Conservation (phyloP, 179 eudicot genomes). For the Actinidia polygama region DNA sequence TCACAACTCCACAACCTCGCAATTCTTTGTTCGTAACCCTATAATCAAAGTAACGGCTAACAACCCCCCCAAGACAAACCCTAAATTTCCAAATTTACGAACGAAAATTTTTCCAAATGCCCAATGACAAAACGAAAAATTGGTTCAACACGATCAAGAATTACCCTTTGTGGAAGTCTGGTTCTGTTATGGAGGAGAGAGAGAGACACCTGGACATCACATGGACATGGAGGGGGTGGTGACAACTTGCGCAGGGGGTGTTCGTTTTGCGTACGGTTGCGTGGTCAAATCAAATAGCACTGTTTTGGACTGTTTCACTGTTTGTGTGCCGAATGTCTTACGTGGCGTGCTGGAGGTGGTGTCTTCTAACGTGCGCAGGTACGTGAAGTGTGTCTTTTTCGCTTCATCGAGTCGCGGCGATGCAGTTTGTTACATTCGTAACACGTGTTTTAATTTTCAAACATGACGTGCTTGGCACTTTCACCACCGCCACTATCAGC, state of each 20-base stretch:
- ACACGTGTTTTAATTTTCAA: slow-evolving; percentile 6
- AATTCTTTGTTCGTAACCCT: neutral
- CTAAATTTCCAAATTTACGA: slow-evolving; percentile 3
- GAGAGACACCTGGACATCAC: neutral
- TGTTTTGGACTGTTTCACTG: slow-evolving; percentile 1
- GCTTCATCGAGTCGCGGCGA: neutral
- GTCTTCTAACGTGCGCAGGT: slow-evolving; percentile 15
- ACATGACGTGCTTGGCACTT: neutral
- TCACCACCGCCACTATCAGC: too few relatives aligned
- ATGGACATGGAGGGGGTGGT: neutral
- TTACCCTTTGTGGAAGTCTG: neutral
- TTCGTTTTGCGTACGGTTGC: neutral
- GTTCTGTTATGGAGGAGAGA: slow-evolving; percentile 4
- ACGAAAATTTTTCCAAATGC: neutral
- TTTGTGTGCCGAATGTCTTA: neutral
- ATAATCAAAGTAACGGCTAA: neutral
- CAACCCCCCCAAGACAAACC: neutral
- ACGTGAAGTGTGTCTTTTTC: neutral
- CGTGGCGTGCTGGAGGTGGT: slow-evolving; percentile 8
- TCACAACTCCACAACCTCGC: neutral
- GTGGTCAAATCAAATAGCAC: slow-evolving; percentile 2
- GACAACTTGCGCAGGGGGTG: slow-evolving; percentile 18
- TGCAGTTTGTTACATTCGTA: neutral
- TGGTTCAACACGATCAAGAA: neutral
- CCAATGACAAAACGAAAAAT: neutral